These are phyloP conservation scores for Fusarium sp. DNA, from an alignment of 2,329 filamentous ascomycete genomes.

Conservation along the genomic window DNA sequence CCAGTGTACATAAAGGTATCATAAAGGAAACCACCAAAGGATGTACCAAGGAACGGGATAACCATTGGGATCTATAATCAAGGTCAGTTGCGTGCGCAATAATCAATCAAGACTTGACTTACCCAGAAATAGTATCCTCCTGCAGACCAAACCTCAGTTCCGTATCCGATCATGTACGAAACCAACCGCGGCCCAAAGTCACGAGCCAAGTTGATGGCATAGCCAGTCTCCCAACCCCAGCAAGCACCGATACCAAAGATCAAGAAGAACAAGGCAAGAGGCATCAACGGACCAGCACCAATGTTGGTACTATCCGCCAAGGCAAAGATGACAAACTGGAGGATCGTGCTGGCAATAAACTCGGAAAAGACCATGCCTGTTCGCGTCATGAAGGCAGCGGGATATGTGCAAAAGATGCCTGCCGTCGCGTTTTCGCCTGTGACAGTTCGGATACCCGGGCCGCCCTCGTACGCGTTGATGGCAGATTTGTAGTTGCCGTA, in stretches of 20 bases:
- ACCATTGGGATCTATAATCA: slow-evolving; percentile 74
- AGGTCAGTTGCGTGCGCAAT: slow-evolving; percentile 3
- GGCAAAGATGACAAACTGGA: slow-evolving; percentile 80
- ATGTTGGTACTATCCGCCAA: slow-evolving; percentile 70
- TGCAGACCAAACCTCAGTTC: slow-evolving; percentile 73
- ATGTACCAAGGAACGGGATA: slow-evolving; percentile 73
- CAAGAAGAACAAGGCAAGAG: slow-evolving; percentile 76
- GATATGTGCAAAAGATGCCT: slow-evolving; percentile 80
- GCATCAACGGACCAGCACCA: slow-evolving; percentile 67
- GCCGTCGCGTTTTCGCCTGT: slow-evolving; percentile 70
- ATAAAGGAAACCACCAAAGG: slow-evolving; percentile 75
- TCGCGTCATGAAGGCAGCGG: slow-evolving; percentile 73
- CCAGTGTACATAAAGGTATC: slow-evolving; percentile 78
- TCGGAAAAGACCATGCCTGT: slow-evolving; percentile 79
- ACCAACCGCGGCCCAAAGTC: slow-evolving; percentile 78
- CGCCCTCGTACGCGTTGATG: slow-evolving; percentile 74
- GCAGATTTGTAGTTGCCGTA: slow-evolving; percentile 74
- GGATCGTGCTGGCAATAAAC: slow-evolving; percentile 73
- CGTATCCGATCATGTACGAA: slow-evolving; percentile 76
- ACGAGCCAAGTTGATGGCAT: slow-evolving; percentile 79
- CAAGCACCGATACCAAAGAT: slow-evolving; percentile 80
- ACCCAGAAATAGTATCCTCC: slow-evolving; percentile 82
- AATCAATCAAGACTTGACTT: slow-evolving; percentile 31
- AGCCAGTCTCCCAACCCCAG: slow-evolving; percentile 82
- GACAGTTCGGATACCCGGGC: slow-evolving; percentile 71